Conservation (phyloP, 2,329 filamentous ascomycete genomes). For the Penicillium sclerotigenum region DNA sequence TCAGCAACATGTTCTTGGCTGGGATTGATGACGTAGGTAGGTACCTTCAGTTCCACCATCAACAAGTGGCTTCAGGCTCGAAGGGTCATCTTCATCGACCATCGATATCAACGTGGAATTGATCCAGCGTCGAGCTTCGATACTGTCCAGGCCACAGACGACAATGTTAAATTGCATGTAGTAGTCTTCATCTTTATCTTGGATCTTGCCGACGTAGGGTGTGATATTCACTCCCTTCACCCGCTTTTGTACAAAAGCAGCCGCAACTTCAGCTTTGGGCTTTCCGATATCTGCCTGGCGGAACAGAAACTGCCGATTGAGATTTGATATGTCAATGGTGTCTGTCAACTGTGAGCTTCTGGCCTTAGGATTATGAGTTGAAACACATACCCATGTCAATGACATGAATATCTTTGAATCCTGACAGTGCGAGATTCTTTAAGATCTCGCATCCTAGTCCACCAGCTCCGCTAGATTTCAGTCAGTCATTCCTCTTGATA, state of each 20-base stretch:
- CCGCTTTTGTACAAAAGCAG: conserved; percentile 82
- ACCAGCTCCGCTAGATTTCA: conserved; percentile 71
- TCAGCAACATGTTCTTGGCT: conserved; percentile 9
- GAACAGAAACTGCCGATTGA: conserved; percentile 97
- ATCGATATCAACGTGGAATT: conserved; percentile 89
- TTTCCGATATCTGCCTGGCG: conserved; percentile 87
- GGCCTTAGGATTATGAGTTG: not conserved
- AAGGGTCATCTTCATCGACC: conserved; percentile 77
- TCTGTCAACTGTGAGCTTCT: conserved; percentile 51
- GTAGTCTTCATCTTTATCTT: conserved; percentile 93
- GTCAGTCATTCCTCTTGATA: not conserved
- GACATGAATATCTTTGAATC: conserved; percentile 95
- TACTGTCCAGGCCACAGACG: conserved; percentile 91
- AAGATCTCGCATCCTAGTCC: conserved; percentile 94
- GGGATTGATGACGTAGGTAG: not conserved
- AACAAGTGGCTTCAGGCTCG: conserved; percentile 87
- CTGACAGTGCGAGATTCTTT: conserved; percentile 91
- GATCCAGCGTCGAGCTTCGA: conserved; percentile 98
- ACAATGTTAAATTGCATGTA: conserved; percentile 96
- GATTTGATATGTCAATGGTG: conserved; percentile 96
- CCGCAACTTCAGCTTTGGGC: conserved; percentile 89
- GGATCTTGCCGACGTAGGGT: conserved; percentile 89
- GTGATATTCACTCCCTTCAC: conserved; percentile 91
- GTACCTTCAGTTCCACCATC: conserved; percentile 90
- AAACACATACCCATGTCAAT: conserved; percentile 85